Base-by-base conservation (phyloP, 768 basidiomycete species). In the Agrocybe pediades region DNA sequence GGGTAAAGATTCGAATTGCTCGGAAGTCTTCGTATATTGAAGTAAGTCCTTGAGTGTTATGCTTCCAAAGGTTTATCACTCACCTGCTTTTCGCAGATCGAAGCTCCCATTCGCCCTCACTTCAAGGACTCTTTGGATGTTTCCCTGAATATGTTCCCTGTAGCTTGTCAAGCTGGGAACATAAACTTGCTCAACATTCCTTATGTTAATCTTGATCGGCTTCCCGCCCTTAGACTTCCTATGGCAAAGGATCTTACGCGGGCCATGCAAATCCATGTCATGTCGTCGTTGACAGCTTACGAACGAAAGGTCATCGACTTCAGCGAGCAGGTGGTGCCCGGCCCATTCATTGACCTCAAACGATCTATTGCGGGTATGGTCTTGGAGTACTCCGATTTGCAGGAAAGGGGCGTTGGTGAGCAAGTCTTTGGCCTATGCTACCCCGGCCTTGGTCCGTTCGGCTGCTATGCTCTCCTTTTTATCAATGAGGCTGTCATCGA, bases 1-100 rank as follows among this genome's bases (percentile, higher is more conserved):
- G 68, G 11, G 44, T 63, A 1, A 80, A 71, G 57, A 59, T 76
- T 9, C 73, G 81, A 4, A 58, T 85, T 29, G 83, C 84, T 9
- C 73, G 84, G 33, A 83, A 80, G 57, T 85, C 82, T 0, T 71
- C 63, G 23, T 86, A 80, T 53, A 66, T 85, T 6, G 74, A 77
- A 63, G 71, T 74, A 62, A 68, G 67, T 69, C 11, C 62, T 36
- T 9, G 62, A 61, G n/a, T 21, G 57, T 1, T 55, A 53, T 4
- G 58, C 51, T 45, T 62, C 30, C 56, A 55, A 13, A 15, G 6
- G 33, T 50, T 58, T 62, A 65, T n/a, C 33, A 54, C 43, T 51
- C 53, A 17, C 47, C 15, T 9, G 16, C 7, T 42, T n/a, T n/a
- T n/a, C n/a, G n/a, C n/a, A 70, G 67, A 53, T 71, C 30, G 66